phyloP scores from a whole-genome alignment of 2,329 filamentous ascomycete genomes.

The Neoascochyta sp. region DNA sequence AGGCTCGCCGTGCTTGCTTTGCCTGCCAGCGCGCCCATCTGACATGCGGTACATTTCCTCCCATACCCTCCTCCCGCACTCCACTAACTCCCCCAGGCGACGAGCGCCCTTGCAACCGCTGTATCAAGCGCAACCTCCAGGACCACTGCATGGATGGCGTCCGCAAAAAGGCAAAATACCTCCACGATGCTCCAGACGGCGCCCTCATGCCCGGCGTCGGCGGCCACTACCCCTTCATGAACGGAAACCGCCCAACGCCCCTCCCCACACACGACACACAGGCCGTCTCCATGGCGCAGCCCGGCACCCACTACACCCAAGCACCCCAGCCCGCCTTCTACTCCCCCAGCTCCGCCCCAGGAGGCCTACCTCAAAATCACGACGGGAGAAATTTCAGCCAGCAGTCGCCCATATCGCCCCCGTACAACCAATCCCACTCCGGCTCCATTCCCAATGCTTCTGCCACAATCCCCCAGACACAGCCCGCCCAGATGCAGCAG shows the following conservation, averaged over 20 bases:
- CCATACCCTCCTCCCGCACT: background rate
- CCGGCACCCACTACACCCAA: constrained; percentile 45
- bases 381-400: constrained; percentile 58
- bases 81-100: constrained; percentile 61
- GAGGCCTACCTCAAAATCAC: constrained; percentile 41
- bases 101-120: constrained; percentile 88
- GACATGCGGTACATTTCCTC: constrained; percentile 69
- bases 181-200: constrained; percentile 90
- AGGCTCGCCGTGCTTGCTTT: constrained; percentile 91
- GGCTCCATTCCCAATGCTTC: constrained; percentile 46
- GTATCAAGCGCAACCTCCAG: constrained; percentile 87
- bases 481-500: constrained; percentile 39
- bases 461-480: constrained; percentile 42
- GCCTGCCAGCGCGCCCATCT: constrained; percentile 96
- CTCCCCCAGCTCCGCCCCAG: constrained; percentile 37
- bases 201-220: constrained; percentile 82
- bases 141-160: constrained; percentile 94
- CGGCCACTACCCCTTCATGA: constrained; percentile 59
- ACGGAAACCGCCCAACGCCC: constrained; percentile 46
- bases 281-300: constrained; percentile 25
- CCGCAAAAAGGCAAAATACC: constrained; percentile 97
- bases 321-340: constrained; percentile 40
- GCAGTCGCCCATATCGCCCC: constrained; percentile 71
- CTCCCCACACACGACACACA: constrained; percentile 25
- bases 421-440: constrained; percentile 58